Evolutionary conservation across 2,329 filamentous ascomycete genomes (phyloP).

Genomic region (Colletotrichum sp.): DNA sequence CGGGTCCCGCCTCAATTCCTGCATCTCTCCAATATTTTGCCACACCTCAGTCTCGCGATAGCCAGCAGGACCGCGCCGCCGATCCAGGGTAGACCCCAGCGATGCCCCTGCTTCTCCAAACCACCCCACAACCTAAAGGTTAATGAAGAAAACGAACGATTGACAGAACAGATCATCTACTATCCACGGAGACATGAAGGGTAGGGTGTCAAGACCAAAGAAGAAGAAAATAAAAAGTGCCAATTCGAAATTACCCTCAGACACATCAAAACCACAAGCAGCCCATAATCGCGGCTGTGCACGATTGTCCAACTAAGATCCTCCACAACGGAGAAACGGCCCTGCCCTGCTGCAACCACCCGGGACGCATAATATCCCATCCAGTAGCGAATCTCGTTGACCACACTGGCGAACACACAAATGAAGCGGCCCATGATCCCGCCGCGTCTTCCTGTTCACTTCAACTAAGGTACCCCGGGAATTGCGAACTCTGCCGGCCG

Average conservation of each 20-base stretch:
- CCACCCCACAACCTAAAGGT: not conserved
- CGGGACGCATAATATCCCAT: not conserved
- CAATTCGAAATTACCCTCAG: not conserved
- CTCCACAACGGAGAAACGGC: not conserved
- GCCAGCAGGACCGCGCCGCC: conserved; percentile 10
- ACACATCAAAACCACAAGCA: not conserved
- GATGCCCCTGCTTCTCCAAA: not conserved
- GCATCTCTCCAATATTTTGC: not conserved
- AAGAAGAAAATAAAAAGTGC: not conserved
- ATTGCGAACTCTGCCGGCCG: not conserved
- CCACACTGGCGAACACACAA: not conserved
- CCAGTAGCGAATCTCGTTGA: not conserved
- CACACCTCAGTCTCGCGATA: not conserved
- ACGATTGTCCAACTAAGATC: not conserved
- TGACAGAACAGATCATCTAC: not conserved
- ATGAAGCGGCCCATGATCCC: not conserved
- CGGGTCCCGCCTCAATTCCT: not conserved
- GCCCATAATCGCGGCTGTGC: not conserved
- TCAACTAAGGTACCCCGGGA: not conserved
- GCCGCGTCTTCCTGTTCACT: not conserved
- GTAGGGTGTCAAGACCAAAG: not conserved
- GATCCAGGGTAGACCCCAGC: conserved; percentile 9
- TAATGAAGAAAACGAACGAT: not conserved
- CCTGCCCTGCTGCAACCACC: not conserved
- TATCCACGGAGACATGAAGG: not conserved